A percentile compares a stretch with the other conserved stretches of the same genome.
Conservation (phyloP, 2,329 filamentous ascomycete genomes). For the Dothideomycetes sp. region DNA sequence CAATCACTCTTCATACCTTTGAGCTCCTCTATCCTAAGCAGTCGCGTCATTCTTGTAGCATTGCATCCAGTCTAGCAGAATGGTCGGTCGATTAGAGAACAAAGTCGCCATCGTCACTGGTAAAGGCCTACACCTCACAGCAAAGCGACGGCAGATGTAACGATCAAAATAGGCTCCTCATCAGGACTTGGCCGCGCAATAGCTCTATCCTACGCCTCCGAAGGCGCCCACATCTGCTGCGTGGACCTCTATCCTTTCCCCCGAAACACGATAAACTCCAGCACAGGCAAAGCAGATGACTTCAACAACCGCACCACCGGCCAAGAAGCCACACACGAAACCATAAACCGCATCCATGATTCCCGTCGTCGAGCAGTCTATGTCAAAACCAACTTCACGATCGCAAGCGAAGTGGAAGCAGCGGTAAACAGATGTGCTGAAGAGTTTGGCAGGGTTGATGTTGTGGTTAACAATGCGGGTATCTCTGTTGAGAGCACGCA, state of each 20-base stretch:
- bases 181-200: constrained; percentile 26
- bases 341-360: constrained; percentile 15
- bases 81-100: constrained; percentile 12
- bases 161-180: constrained; percentile 19
- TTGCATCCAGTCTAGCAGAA: background rate
- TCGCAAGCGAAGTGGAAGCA: constrained; percentile 18
- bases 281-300: constrained; percentile 25
- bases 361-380: constrained; percentile 7
- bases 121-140: too few species aligned
- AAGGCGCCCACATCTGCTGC: constrained; percentile 23
- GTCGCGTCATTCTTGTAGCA: background rate
- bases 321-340: constrained; percentile 13
- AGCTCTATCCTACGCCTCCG: constrained; percentile 20
- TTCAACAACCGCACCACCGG: constrained; percentile 22
- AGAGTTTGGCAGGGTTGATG: constrained; percentile 26
- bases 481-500: constrained; percentile 26
- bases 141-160: too few species aligned
- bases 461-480: constrained; percentile 30
- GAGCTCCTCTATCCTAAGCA: background rate
- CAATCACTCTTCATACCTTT: background rate
- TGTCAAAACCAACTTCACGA: background rate
- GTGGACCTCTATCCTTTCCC: constrained; percentile 25
- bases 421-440: constrained; percentile 22
- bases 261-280: constrained; percentile 22
- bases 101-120: constrained; percentile 14